Percentiles rank a stretch among this genome's conserved stretches.
Conservation (phyloP, 192 early-diverging fungal genomes). For the Coemansia sp. region DNA sequence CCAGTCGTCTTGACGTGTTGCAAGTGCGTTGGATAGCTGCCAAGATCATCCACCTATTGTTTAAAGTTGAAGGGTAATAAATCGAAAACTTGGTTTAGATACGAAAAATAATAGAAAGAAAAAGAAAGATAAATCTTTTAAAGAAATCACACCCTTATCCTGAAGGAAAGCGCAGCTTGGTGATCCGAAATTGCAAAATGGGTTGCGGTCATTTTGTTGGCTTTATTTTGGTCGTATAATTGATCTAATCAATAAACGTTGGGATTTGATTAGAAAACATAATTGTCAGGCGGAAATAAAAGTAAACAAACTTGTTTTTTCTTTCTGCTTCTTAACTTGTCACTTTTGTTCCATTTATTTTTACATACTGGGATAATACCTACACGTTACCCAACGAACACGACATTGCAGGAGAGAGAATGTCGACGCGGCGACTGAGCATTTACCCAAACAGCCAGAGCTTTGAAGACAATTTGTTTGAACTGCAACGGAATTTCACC, state of each 20-base stretch:
- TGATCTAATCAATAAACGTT: not conserved
- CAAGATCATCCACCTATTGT: not conserved
- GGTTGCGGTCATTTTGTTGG: no score
- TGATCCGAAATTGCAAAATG: no score
- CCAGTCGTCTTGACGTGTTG: not conserved
- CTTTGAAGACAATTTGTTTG: slow-evolving; percentile 48
- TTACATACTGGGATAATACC: not conserved
- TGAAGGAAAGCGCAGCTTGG: no score
- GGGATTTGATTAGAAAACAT: no score
- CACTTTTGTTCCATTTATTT: not conserved
- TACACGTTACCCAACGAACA: not conserved
- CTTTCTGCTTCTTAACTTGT: not conserved
- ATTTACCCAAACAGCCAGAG: slow-evolving; percentile 53
- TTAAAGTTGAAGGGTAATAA: not conserved
- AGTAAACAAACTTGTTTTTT: slow-evolving; percentile 9
- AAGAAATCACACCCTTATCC: no score
- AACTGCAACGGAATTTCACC: slow-evolving; percentile 48
- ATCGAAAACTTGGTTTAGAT: no score
- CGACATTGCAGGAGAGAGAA: not conserved
- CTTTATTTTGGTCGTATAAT: no score
- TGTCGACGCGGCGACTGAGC: slow-evolving; percentile 48
- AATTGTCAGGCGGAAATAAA: no score
- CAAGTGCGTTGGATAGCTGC: not conserved
- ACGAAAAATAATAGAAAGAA: not conserved
- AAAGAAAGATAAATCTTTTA: not conserved